Evolutionary conservation across 2,329 filamentous ascomycete genomes (phyloP).

Genomic region (Shiraia bambusicola): DNA sequence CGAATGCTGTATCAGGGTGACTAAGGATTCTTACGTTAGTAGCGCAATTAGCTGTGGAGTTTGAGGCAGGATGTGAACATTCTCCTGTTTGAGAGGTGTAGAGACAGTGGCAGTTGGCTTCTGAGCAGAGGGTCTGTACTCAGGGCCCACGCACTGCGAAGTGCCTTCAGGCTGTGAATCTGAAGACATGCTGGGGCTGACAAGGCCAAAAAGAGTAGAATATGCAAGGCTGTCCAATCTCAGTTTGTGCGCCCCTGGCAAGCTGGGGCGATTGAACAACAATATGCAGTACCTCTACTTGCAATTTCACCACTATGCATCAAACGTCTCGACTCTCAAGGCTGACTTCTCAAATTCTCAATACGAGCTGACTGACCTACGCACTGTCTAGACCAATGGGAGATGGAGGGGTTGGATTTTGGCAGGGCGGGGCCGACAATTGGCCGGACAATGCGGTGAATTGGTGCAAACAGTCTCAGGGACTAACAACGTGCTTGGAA

Average conservation of each 20-base stretch:
- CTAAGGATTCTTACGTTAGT: slow-evolving; percentile 73
- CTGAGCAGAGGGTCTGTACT: slow-evolving; percentile 72
- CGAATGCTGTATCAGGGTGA: neutral
- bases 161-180: slow-evolving; percentile 41
- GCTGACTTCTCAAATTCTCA: neutral
- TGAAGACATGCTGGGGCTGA: slow-evolving; percentile 25
- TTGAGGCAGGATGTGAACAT: slow-evolving; percentile 87
- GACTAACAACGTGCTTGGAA: slow-evolving; percentile 14
- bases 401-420: slow-evolving; percentile 4
- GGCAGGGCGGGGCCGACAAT: slow-evolving; percentile 10
- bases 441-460: slow-evolving; percentile 11
- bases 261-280: neutral
- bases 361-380: neutral
- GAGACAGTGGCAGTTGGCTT: slow-evolving; percentile 90
- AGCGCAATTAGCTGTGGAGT: slow-evolving; percentile 96
- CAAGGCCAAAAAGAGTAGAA: neutral
- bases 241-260: neutral
- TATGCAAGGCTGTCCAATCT: neutral
- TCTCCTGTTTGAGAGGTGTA: slow-evolving; percentile 75
- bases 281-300: too few species aligned
- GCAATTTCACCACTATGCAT: neutral
- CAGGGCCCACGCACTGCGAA: slow-evolving; percentile 71
- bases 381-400: slow-evolving; percentile 2
- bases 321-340: neutral
- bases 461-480: slow-evolving; percentile 11